These are phyloP conservation scores for Myxozyma sirexii DNA, from an alignment of 805 yeast genomes.

Conservation along the genomic window DNA sequence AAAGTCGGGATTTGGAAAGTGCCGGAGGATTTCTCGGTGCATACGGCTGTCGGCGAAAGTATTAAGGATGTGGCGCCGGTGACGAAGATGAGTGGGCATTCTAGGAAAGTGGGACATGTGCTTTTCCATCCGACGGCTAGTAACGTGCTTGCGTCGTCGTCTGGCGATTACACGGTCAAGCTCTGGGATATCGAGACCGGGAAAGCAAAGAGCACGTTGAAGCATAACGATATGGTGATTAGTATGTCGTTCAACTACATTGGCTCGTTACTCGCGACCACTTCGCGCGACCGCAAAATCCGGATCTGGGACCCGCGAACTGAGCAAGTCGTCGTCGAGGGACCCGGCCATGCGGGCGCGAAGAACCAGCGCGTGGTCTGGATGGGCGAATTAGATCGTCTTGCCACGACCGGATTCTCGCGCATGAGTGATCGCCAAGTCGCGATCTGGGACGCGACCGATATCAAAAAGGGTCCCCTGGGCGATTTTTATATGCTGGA, in stretches of 20 bases:
- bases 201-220: constrained; percentile 67
- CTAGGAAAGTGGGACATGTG: constrained; percentile 86
- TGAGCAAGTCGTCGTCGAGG: constrained; percentile 76
- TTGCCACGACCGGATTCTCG: constrained; percentile 93
- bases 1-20: constrained; percentile 85
- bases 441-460: constrained; percentile 86
- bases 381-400: constrained; percentile 83
- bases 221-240: constrained; percentile 90
- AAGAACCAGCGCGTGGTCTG: constrained; percentile 85
- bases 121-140: constrained; percentile 86
- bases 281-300: constrained; percentile 85
- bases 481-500: constrained; percentile 88
- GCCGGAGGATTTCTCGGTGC: constrained; percentile 79
- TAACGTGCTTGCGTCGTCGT: constrained; percentile 84
- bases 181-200: constrained; percentile 86
- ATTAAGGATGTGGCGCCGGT: constrained; percentile 71
- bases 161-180: constrained; percentile 88
- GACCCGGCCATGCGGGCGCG: constrained; percentile 90
- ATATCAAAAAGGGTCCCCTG: constrained; percentile 77
- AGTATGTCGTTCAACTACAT: constrained; percentile 88
- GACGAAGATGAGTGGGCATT: constrained; percentile 77
- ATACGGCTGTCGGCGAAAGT: constrained; percentile 53
- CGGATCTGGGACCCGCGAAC: constrained; percentile 89
- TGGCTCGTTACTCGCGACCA: constrained; percentile 84
- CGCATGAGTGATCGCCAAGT: constrained; percentile 90